Evolutionary conservation across 441 rosid species (phyloP).

Genomic region (Croton setiger): DNA sequence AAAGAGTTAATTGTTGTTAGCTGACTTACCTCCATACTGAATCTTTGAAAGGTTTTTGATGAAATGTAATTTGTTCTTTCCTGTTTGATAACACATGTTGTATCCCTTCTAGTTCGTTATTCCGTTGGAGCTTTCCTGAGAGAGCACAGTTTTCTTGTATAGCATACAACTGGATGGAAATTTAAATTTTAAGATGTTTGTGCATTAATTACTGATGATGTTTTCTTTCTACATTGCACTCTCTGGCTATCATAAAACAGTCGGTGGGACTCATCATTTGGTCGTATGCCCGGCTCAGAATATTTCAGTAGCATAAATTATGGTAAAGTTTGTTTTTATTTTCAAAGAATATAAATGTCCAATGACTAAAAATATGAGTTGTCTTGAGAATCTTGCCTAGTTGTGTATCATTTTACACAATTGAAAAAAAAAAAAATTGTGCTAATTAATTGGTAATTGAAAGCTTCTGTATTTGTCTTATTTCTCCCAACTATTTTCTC

Average conservation of each 20-base stretch:
- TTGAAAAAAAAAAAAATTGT: not conserved
- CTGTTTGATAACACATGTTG: not conserved
- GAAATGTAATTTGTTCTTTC: not conserved
- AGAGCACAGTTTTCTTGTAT: not conserved
- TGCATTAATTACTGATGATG: conserved; percentile 11
- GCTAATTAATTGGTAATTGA: conserved; percentile 7
- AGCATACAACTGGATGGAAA: conserved; percentile 7
- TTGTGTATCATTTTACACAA: not conserved
- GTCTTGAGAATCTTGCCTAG: conserved; percentile 9
- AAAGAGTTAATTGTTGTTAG: not conserved
- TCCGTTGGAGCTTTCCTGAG: not conserved
- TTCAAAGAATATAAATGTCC: conserved; percentile 1
- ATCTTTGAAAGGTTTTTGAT: not conserved
- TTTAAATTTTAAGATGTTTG: not conserved
- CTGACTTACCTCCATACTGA: not conserved
- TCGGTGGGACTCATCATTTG: conserved; percentile 79
- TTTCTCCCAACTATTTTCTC: conserved; percentile 5
- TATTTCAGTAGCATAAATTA: conserved; percentile 63
- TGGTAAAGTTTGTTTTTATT: conserved; percentile 37
- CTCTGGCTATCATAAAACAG: conserved; percentile 34
- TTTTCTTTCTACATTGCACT: conserved; percentile 18
- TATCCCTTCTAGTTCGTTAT: not conserved
- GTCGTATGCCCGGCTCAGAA: conserved; percentile 77
- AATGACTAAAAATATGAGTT: conserved; percentile 8
- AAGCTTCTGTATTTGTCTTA: not conserved